Conservation (phyloP, 805 yeast genomes). For the Metschnikowia anglica region DNA sequence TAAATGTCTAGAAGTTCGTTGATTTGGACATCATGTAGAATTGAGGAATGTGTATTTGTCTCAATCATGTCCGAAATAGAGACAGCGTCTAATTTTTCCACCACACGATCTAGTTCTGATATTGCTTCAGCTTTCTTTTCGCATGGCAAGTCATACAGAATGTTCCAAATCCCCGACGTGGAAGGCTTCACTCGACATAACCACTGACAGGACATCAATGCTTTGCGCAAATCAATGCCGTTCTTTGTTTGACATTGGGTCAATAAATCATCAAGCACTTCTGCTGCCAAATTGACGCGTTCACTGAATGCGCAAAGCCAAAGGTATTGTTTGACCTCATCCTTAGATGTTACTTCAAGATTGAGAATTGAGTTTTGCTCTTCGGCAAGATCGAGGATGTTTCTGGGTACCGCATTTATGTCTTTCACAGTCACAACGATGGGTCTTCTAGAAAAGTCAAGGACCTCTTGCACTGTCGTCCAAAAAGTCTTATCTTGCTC, state of each 20-base stretch:
- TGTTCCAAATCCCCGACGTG: neutral
- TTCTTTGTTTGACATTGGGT: slow-evolving; percentile 19
- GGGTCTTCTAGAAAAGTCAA: slow-evolving; percentile 65
- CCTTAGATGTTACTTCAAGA: slow-evolving; percentile 24
- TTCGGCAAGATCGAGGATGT: slow-evolving; percentile 44
- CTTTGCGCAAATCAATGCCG: slow-evolving; percentile 46
- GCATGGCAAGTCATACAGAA: neutral
- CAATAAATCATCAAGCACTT: slow-evolving; percentile 29
- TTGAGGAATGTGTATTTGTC: slow-evolving; percentile 25
- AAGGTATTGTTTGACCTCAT: slow-evolving; percentile 34
- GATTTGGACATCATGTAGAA: slow-evolving; percentile 25
- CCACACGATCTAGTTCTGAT: neutral
- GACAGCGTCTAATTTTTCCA: slow-evolving; percentile 22
- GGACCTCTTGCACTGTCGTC: slow-evolving; percentile 62
- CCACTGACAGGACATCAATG: slow-evolving; percentile 46
- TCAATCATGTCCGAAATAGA: slow-evolving; percentile 34
- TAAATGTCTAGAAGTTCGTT: slow-evolving; percentile 40
- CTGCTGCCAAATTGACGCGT: slow-evolving; percentile 33
- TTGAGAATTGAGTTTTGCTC: slow-evolving; percentile 41
- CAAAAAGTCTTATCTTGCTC: slow-evolving; percentile 81
- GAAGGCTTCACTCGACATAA: slow-evolving; percentile 24
- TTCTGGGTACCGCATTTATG: slow-evolving; percentile 45
- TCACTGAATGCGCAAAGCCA: slow-evolving; percentile 39
- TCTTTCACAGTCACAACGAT: slow-evolving; percentile 65
- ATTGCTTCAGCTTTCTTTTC: neutral